phyloP scores from a whole-genome alignment of 306 rosid genomes.

The Ceratonia siliqua region DNA sequence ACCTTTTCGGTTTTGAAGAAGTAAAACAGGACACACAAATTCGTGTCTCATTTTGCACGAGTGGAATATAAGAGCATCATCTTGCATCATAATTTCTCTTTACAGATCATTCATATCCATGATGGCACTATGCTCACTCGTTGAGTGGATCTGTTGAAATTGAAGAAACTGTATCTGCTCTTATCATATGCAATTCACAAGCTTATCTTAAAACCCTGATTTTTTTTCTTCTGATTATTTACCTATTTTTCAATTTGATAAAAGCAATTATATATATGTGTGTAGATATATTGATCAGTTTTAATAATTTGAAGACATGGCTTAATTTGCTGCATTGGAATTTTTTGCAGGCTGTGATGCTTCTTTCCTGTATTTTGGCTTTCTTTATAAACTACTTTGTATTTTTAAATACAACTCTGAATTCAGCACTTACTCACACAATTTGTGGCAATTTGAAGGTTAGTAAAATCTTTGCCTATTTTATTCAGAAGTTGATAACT shows the following conservation, averaged over 20 bases:
- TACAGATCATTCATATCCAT: neutral
- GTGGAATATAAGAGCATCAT: neutral
- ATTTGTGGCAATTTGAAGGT: slow-evolving; percentile 70
- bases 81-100: neutral
- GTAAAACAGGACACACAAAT: neutral
- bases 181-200: neutral
- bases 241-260: neutral
- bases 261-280: neutral
- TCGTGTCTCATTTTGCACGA: neutral
- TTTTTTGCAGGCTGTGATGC: slow-evolving; percentile 66
- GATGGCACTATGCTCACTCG: neutral
- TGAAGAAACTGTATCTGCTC: neutral
- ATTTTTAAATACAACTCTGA: slow-evolving; percentile 72
- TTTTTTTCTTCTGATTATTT: neutral
- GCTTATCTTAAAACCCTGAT: neutral
- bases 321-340: slow-evolving; percentile 32
- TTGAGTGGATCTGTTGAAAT: neutral
- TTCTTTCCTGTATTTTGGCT: slow-evolving; percentile 74
- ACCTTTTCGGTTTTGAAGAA: neutral
- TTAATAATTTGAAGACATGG: slow-evolving; percentile 18
- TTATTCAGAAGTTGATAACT: neutral
- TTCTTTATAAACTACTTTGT: slow-evolving; percentile 75
- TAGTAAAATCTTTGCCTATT: neutral
- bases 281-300: too few species aligned
- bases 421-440: slow-evolving; percentile 86